Percentiles rank a stretch among this genome's conserved stretches.
phyloP scores from a whole-genome alignment of 2,329 filamentous ascomycete species.

The Alternaria gansuensis region DNA sequence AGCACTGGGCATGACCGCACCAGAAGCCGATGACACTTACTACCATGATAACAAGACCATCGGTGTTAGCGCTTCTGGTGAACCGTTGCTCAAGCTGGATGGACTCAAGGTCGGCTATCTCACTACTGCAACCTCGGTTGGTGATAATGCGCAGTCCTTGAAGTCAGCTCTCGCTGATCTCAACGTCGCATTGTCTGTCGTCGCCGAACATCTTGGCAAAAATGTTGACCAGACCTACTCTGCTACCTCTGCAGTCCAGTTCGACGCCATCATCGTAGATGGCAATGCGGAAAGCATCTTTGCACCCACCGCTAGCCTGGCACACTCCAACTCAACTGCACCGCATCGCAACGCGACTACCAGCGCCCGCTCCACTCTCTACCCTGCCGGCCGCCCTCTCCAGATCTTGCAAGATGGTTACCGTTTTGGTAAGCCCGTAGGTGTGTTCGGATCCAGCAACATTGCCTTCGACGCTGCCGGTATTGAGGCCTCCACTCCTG shows the following conservation, averaged over 20 bases:
- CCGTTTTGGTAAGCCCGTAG: slow-evolving; percentile 75
- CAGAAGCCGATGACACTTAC: slow-evolving; percentile 67
- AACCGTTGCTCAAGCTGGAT: slow-evolving; percentile 67
- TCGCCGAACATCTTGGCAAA: slow-evolving; percentile 65
- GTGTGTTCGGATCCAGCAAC: slow-evolving; percentile 62
- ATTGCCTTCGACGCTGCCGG: slow-evolving; percentile 56
- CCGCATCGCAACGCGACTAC: slow-evolving; percentile 31
- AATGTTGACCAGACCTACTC: slow-evolving; percentile 72
- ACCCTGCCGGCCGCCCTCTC: slow-evolving; percentile 68
- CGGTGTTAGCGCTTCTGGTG: slow-evolving; percentile 67
- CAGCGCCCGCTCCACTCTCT: slow-evolving; percentile 61
- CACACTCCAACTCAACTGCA: slow-evolving; percentile 36
- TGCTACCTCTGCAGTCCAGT: slow-evolving; percentile 67
- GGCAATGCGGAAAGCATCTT: slow-evolving; percentile 68
- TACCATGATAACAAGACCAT: slow-evolving; percentile 75
- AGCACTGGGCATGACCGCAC: slow-evolving; percentile 67
- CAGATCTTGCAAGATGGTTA: slow-evolving; percentile 71
- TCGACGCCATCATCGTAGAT: slow-evolving; percentile 70
- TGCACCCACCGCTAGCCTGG: slow-evolving; percentile 34
- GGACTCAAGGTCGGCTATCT: slow-evolving; percentile 72
- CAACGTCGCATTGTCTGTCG: slow-evolving; percentile 66
- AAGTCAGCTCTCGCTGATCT: slow-evolving; percentile 59
- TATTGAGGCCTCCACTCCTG: slow-evolving; percentile 55
- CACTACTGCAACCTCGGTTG: slow-evolving; percentile 56
- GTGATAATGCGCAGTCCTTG: slow-evolving; percentile 62